These are phyloP conservation scores for Collybiopsis luxurians DNA, from an alignment of 768 basidiomycete genomes.

Conservation along the genomic window DNA sequence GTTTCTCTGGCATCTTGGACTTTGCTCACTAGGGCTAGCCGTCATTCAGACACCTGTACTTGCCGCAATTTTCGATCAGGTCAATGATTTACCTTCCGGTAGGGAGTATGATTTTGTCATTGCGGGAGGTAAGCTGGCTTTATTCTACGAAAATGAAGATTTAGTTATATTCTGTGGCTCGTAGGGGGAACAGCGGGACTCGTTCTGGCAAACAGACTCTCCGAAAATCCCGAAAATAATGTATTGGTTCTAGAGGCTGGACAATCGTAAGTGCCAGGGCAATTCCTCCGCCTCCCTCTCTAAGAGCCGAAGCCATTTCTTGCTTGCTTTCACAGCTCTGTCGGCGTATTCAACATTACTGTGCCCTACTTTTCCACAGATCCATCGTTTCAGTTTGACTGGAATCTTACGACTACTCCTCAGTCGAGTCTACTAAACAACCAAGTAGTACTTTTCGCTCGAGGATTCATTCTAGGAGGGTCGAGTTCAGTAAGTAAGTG, in stretches of 20 bases:
- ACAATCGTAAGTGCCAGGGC: slow-evolving; percentile 5
- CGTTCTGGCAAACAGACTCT: slow-evolving; percentile 37
- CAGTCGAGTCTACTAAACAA: slow-evolving; percentile 15
- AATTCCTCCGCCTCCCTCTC: too few relatives aligned
- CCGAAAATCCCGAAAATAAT: slow-evolving; percentile 27
- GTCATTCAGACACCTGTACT: neutral
- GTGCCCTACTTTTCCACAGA: neutral
- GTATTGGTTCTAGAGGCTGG: slow-evolving; percentile 35
- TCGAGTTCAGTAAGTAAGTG: slow-evolving; percentile 14
- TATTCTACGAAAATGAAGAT: neutral
- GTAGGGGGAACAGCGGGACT: slow-evolving; percentile 30
- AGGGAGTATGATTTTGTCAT: slow-evolving; percentile 12
- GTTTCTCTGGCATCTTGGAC: too few relatives aligned
- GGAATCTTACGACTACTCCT: slow-evolving; percentile 19
- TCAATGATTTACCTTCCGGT: neutral
- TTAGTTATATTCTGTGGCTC: neutral
- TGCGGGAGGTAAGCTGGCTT: slow-evolving; percentile 10
- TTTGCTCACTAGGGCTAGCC: too few relatives aligned
- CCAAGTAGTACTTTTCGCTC: slow-evolving; percentile 13
- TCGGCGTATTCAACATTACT: slow-evolving; percentile 5
- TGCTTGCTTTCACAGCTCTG: neutral
- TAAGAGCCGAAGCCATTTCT: too few relatives aligned
- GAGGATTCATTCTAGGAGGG: slow-evolving; percentile 20
- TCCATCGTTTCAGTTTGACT: neutral
- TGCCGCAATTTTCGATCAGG: neutral